Conservation (phyloP, 805 yeast species). For the Candida lessepsii region DNA sequence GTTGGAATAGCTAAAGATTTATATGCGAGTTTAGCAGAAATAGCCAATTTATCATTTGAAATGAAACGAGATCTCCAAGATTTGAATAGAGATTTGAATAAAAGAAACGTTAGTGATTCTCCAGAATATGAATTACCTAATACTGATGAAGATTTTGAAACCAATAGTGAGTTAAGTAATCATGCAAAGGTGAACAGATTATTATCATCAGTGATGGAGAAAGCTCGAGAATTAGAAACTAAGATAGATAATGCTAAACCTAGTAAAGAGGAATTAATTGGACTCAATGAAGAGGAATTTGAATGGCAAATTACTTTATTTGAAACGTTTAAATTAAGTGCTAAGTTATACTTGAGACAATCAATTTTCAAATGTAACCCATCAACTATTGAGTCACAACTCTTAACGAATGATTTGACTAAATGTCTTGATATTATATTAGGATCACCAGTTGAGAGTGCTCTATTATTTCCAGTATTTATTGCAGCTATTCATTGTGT, state of each 20-base stretch:
- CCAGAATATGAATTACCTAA: constrained; percentile 10
- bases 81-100: constrained; percentile 11
- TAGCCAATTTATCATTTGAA: constrained; percentile 57
- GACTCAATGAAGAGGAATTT: constrained; percentile 46
- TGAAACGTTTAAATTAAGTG: constrained; percentile 68
- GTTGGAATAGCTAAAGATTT: constrained; percentile 71
- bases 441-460: constrained; percentile 67
- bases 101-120: constrained; percentile 15
- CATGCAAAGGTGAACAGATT: constrained; percentile 22
- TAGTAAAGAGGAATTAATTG: constrained; percentile 44
- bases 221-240: constrained; percentile 43
- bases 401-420: constrained; percentile 51
- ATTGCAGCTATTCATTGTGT: constrained; percentile 72
- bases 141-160: constrained; percentile 6
- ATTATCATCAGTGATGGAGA: constrained; percentile 26
- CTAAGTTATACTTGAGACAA: constrained; percentile 65
- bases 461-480: constrained; percentile 73
- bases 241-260: constrained; percentile 54
- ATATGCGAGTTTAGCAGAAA: constrained; percentile 66
- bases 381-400: constrained; percentile 60
- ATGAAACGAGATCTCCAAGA: constrained; percentile 33
- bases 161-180: constrained; percentile 19
- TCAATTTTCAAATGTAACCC: constrained; percentile 61
- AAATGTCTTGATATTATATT: constrained; percentile 60
- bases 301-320: constrained; percentile 69